Evolutionary conservation across 306 rosid species (phyloP).

Genomic region (Trichosanthes truncata): DNA sequence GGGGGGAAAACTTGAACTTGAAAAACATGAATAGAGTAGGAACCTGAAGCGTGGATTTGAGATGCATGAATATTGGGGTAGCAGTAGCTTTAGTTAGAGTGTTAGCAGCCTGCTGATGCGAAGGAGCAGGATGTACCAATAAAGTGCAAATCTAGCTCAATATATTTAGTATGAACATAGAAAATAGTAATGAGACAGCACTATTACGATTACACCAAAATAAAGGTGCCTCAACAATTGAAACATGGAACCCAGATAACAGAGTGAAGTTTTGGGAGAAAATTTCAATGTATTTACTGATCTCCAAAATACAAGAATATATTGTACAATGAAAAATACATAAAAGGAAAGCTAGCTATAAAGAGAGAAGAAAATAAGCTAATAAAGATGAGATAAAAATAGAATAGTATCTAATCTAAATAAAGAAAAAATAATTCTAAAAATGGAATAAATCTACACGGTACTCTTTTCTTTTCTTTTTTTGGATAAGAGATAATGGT

Average conservation of each 20-base stretch:
- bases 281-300: too few species aligned
- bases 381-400: too few species aligned
- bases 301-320: too few species aligned
- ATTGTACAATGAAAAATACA: too few species aligned
- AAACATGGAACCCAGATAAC: background rate
- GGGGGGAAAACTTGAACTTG: background rate
- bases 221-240: background rate
- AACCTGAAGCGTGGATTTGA: background rate
- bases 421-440: too few species aligned
- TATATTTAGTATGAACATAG: background rate
- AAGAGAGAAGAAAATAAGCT: too few species aligned
- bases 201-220: background rate
- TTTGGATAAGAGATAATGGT: background rate
- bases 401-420: too few species aligned
- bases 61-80: background rate
- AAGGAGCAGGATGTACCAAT: background rate
- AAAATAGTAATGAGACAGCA: background rate
- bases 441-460: background rate
- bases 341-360: too few species aligned
- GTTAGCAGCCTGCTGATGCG: background rate
- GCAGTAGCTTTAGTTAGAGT: background rate
- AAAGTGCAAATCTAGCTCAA: background rate
- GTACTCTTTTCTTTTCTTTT: background rate
- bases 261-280: too few species aligned
- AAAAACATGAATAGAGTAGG: background rate